Evolutionary conservation across 495 filamentous ascomycete genomes (phyloP).

Genomic region (Cladorrhinum samala): DNA sequence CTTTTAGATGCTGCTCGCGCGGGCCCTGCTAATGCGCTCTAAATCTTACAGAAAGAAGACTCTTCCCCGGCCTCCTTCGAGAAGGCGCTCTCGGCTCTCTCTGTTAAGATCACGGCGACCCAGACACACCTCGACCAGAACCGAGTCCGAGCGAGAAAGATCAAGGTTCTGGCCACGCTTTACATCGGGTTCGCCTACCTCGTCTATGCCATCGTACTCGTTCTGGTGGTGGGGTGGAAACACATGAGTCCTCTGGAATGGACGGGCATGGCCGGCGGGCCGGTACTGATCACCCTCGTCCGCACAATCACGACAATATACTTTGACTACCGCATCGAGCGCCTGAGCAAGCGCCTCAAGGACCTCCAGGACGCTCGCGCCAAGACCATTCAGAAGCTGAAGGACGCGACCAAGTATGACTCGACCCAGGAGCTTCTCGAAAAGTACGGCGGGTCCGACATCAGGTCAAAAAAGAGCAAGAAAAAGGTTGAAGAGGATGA

Average conservation of each 20-base stretch:
- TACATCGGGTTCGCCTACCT: conserved; percentile 89
- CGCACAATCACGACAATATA: conserved; percentile 55
- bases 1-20: no score
- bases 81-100: conserved; percentile 74
- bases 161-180: conserved; percentile 81
- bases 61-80: conserved; percentile 89
- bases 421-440: conserved; percentile 88
- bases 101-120: conserved; percentile 69
- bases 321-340: conserved; percentile 75
- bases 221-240: conserved; percentile 79
- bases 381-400: conserved; percentile 87
- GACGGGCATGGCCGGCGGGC: conserved; percentile 69
- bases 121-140: conserved; percentile 64
- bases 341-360: conserved; percentile 60
- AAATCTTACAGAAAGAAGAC: conserved; percentile 58
- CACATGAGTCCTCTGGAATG: conserved; percentile 71
- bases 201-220: conserved; percentile 69
- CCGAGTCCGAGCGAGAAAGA: conserved; percentile 64
- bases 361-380: conserved; percentile 68
- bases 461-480: conserved; percentile 37
- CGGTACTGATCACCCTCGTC: conserved; percentile 68
- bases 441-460: conserved; percentile 74
- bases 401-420: conserved; percentile 89
- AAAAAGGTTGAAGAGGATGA: conserved; percentile 25
- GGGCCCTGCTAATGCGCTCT: background rate